A percentile compares a stretch with the other conserved stretches of the same genome.
phyloP scores from a whole-genome alignment of 495 filamentous ascomycete species.

The Neurospora sp. region DNA sequence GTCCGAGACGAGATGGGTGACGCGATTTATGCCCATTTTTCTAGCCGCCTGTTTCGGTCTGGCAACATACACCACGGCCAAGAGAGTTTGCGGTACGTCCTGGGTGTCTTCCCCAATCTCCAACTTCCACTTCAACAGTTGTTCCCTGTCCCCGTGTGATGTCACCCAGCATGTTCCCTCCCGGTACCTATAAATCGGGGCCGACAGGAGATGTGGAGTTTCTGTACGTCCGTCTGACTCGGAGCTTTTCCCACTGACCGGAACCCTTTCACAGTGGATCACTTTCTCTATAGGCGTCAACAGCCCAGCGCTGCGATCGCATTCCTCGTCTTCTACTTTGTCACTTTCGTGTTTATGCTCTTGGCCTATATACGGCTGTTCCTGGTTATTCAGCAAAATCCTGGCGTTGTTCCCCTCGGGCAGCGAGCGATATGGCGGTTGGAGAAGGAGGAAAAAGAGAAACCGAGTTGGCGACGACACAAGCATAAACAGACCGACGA shows the following conservation, averaged over 20 bases:
- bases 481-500: conserved; percentile 3
- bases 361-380: conserved; percentile 59
- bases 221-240: not conserved
- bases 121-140: not conserved
- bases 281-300: conserved; percentile 45
- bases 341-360: conserved; percentile 57
- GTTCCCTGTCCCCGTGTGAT: not conserved
- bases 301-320: conserved; percentile 50
- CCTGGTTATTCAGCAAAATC: conserved; percentile 51
- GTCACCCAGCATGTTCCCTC: conserved; percentile 2
- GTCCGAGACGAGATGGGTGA: conserved; percentile 35
- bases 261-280: conserved; percentile 41
- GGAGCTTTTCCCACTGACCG: not conserved
- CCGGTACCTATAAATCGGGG: not conserved
- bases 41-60: conserved; percentile 27
- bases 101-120: not conserved
- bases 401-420: conserved; percentile 60
- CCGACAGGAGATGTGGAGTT: not conserved
- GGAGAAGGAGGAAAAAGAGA: conserved; percentile 10
- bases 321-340: conserved; percentile 60
- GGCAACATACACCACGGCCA: conserved; percentile 32
- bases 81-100: conserved; percentile 31
- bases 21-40: conserved; percentile 30
- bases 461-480: conserved; percentile 12
- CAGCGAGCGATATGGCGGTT: conserved; percentile 21